Conservation (phyloP, 768 basidiomycete species). For the Agaricus sinodeliciosus region DNA sequence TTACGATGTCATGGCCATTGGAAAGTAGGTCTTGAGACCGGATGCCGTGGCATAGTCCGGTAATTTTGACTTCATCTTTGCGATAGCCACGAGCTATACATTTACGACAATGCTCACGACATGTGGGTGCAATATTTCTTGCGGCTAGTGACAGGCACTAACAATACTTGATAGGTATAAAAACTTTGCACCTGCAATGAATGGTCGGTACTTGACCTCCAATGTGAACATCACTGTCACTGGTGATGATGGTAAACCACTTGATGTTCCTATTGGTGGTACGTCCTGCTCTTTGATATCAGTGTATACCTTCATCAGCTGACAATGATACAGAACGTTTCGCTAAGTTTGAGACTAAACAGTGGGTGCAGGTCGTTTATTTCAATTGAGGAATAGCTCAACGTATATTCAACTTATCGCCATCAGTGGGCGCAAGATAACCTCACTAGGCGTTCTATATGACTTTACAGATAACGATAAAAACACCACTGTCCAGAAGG, state of each 20-base stretch:
- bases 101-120: slow-evolving; percentile 58
- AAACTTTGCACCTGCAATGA: slow-evolving; percentile 60
- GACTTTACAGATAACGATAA: slow-evolving; percentile 67
- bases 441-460: slow-evolving; percentile 73
- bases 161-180: slow-evolving; percentile 33
- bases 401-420: background rate
- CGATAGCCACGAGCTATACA: slow-evolving; percentile 75
- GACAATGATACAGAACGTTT: slow-evolving; percentile 38
- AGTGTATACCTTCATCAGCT: background rate
- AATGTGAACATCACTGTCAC: slow-evolving; percentile 80
- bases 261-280: slow-evolving; percentile 33
- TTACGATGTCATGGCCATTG: slow-evolving; percentile 80
- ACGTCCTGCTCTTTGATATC: slow-evolving; percentile 1
- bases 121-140: slow-evolving; percentile 33
- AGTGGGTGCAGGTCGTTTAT: slow-evolving; percentile 35
- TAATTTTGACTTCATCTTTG: background rate
- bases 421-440: slow-evolving; percentile 60
- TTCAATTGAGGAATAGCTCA: background rate
- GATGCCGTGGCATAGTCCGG: too few relatives aligned
- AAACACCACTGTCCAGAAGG: slow-evolving; percentile 71
- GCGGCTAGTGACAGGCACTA: background rate
- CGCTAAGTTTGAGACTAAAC: slow-evolving; percentile 65
- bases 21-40: slow-evolving; percentile 51
- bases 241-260: slow-evolving; percentile 30
- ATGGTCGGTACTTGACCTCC: slow-evolving; percentile 73